phyloP scores from a whole-genome alignment of 768 basidiomycete genomes.

The Russula foetens region DNA sequence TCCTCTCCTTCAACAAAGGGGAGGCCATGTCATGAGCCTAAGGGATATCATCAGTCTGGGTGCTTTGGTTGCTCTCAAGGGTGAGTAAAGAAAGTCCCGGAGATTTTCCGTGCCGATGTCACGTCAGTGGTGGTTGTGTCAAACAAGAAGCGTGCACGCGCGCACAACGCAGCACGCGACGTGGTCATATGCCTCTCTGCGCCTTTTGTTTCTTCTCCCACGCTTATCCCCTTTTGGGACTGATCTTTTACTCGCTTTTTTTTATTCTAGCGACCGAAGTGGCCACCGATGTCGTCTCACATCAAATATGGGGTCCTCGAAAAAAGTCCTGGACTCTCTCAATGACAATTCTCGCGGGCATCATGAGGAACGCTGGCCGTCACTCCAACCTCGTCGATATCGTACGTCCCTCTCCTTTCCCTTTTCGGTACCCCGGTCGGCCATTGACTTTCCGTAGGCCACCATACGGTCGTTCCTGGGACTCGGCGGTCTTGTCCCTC shows the following conservation, averaged over 20 bases:
- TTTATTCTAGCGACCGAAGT: constrained; percentile 32
- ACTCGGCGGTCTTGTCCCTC: constrained; percentile 71
- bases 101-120: neutral
- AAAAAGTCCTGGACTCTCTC: constrained; percentile 90
- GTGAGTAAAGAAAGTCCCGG: neutral
- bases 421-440: neutral
- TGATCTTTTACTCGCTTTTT: constrained; percentile 35
- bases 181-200: neutral
- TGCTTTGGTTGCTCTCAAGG: constrained; percentile 30
- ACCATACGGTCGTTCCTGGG: constrained; percentile 60
- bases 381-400: constrained; percentile 83
- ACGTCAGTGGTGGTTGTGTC: neutral
- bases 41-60: constrained; percentile 73
- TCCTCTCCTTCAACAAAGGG: constrained; percentile 52
- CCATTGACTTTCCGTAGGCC: constrained; percentile 25
- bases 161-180: neutral
- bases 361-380: constrained; percentile 76
- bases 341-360: constrained; percentile 81
- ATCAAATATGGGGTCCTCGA: constrained; percentile 81
- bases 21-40: constrained; percentile 45
- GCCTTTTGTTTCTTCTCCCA: neutral
- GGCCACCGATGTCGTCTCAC: constrained; percentile 62
- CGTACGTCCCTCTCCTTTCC: constrained; percentile 33
- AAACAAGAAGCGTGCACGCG: no score
- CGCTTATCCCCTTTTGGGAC: neutral